These are phyloP conservation scores for Leccinum aurantiacum DNA, from an alignment of 768 basidiomycete genomes.

Conservation along the genomic window DNA sequence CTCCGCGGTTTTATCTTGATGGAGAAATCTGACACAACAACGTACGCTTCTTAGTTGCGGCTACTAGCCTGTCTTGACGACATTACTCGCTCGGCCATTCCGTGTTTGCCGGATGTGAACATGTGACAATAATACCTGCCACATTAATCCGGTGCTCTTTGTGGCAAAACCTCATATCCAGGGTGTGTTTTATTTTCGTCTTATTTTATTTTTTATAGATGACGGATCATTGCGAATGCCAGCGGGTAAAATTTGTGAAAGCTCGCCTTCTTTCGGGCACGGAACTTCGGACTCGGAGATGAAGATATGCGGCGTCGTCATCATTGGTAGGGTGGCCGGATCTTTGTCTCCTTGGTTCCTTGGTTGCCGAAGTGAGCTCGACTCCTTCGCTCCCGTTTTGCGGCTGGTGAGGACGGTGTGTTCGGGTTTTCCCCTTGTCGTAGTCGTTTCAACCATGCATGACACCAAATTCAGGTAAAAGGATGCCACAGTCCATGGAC, in stretches of 20 bases:
- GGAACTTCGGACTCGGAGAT: slow-evolving; percentile 6
- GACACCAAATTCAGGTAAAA: neutral
- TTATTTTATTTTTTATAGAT: neutral
- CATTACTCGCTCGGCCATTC: neutral
- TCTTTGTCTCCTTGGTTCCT: neutral
- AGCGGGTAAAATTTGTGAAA: slow-evolving; percentile 2
- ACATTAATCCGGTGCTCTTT: neutral
- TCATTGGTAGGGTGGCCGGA: too few relatives aligned
- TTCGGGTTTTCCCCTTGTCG: too few relatives aligned
- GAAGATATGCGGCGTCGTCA: neutral
- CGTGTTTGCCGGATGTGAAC: neutral
- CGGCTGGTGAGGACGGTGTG: too few relatives aligned
- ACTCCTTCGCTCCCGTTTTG: too few relatives aligned
- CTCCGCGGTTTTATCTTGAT: neutral
- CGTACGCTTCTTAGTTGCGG: neutral
- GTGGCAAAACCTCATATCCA: neutral
- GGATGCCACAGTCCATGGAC: neutral
- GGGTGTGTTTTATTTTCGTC: neutral
- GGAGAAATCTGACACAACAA: neutral
- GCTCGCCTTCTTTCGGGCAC: slow-evolving; percentile 3
- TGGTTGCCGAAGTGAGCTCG: too few relatives aligned
- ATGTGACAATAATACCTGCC: slow-evolving; percentile 1
- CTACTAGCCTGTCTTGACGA: neutral
- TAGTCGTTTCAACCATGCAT: too few relatives aligned
- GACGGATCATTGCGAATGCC: slow-evolving; percentile 1